A percentile compares a stretch with the other conserved stretches of the same genome.
Conservation (phyloP, 208 protist species). For the Leishmania braziliensis region DNA sequence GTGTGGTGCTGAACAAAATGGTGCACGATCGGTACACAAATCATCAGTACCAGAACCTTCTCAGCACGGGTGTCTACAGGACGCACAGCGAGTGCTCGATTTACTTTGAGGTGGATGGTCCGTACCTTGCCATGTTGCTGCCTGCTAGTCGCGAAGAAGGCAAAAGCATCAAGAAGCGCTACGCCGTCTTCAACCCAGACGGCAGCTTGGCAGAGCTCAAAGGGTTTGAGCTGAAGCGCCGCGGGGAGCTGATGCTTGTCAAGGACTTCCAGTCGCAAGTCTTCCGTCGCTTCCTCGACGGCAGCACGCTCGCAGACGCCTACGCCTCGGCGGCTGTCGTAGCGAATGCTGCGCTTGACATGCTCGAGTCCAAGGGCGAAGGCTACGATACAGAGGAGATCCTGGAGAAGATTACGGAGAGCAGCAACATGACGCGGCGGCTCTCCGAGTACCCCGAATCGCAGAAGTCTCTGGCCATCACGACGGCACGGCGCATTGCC, state of each 20-base stretch:
- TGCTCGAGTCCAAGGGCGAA: constrained; percentile 93
- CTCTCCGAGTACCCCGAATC: constrained; percentile 97
- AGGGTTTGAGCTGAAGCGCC: constrained; percentile 99
- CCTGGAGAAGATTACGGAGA: constrained; percentile 98
- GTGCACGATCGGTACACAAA: constrained; percentile 98
- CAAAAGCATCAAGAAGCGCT: constrained; percentile 98
- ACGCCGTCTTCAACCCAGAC: constrained; percentile 99
- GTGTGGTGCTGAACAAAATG: constrained; percentile 98
- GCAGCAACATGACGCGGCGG: constrained; percentile 95
- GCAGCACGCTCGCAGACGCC: constrained; percentile 94
- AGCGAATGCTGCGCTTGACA: constrained; percentile 97
- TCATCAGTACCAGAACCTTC: constrained; percentile 97
- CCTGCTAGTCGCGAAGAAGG: constrained; percentile 99
- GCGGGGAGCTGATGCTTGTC: constrained; percentile 99
- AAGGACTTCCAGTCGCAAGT: constrained; percentile 99
- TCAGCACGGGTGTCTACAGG: constrained; percentile 71
- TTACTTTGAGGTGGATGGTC: constrained; percentile 99
- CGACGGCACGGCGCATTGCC: constrained; percentile 96
- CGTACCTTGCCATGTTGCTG: constrained; percentile 99
- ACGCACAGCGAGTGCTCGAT: constrained; percentile 97
- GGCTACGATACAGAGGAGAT: constrained; percentile 96
- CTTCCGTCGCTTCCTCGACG: constrained; percentile 97
- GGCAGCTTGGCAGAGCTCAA: constrained; percentile 99
- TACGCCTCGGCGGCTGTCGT: constrained; percentile 96
- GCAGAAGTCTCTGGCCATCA: constrained; percentile 99